Percentiles rank a stretch among this genome's conserved stretches.
Evolutionary conservation across 306 rosid species (phyloP).

Genomic region (Abrus precatorius): DNA sequence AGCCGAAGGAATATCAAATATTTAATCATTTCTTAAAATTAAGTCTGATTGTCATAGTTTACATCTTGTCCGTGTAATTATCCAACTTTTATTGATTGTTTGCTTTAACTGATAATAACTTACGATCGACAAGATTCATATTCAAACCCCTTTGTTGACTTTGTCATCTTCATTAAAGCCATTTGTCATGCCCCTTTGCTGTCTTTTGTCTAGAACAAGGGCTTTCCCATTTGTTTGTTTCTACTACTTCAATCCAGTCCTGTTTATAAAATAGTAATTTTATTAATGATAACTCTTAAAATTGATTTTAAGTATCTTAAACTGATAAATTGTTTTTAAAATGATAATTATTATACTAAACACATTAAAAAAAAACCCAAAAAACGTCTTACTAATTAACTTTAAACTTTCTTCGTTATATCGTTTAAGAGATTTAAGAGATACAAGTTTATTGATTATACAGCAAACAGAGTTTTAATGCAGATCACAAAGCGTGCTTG

Average conservation of each 20-base stretch:
- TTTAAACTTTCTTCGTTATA: too few relatives aligned
- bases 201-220: constrained; percentile 52
- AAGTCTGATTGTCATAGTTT: constrained; percentile 41
- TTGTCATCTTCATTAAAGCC: constrained; percentile 51
- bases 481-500: too few relatives aligned
- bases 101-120: constrained; percentile 25
- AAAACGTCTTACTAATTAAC: too few relatives aligned
- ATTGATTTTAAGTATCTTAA: too few relatives aligned
- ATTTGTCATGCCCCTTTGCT: constrained; percentile 45
- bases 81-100: constrained; percentile 21
- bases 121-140: background rate
- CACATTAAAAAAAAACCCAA: too few relatives aligned
- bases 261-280: too few relatives aligned
- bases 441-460: too few relatives aligned
- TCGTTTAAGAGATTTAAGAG: too few relatives aligned
- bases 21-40: constrained; percentile 51
- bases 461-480: too few relatives aligned
- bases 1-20: constrained; percentile 52
- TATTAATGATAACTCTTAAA: too few relatives aligned
- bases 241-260: background rate
- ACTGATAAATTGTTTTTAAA: too few relatives aligned
- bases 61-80: background rate
- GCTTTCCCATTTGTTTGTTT: constrained; percentile 45
- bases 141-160: constrained; percentile 42
- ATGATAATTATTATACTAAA: too few relatives aligned